Base-by-base conservation (phyloP, 495 filamentous ascomycete species). In the Cudoniella acicularis region DNA sequence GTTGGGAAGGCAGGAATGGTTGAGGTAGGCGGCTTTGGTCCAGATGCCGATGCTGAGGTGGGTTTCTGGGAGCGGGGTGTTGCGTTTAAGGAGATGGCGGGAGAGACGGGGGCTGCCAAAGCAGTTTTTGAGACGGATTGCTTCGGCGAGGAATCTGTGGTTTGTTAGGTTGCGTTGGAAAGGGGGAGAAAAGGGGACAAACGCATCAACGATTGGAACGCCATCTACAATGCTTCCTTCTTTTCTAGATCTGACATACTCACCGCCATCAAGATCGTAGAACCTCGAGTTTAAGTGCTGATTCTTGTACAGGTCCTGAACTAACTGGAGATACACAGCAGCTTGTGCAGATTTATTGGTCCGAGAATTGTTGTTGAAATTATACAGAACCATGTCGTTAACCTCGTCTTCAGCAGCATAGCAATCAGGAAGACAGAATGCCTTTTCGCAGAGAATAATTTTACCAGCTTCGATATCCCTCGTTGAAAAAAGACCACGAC, bases 361-460 rank as follows among this genome's bases (percentile, higher is more conserved):
- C 4, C 59, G 59, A 9, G 25, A 65, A 3, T 67, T 54, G 17
- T 61, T 73, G 10, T 75, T 62, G 2, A 59, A 10, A 61, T 67
- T 55, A 43, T 64, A 68, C 23, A 66, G 67, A 45, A 70, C 69
- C n/a, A 40, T 6, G 1, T 48, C 17, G 20, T 27, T 41, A 1
- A 2, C 23, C 10, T 49, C 22, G 49, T 54, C 59, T 22, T 56
- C 59, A 21, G 17, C 53, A 16, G 16, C 16, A 75, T 30, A 70
- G 63, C 57, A 68, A 42, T 57, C 21, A 16, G 59, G 52, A 20
- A 60, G 46, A n/a, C 62, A 65, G 53, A 85, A 82, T 0, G 81
- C 79, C 56, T 84, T 85, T 59, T 85, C 80, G 49, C 77, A 82
- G 16, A 83, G 56, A 0, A 85, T 62, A 11, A 85, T 69, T 4